Evolutionary conservation across 371 early-diverging fungal species (phyloP).

Genomic region (Apophysomyces sp.): DNA sequence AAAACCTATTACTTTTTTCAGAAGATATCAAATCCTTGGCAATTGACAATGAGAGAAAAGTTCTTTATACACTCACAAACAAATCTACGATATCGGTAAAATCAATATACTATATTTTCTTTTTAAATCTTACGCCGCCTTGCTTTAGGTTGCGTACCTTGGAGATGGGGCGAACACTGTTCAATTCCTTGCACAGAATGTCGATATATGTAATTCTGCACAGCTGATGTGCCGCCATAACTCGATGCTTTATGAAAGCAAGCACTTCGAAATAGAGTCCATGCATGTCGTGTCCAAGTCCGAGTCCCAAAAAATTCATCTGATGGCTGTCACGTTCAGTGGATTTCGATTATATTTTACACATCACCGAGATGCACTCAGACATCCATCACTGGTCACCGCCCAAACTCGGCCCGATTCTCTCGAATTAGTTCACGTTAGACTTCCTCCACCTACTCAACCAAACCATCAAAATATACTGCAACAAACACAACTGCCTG

Average conservation of each 20-base stretch:
- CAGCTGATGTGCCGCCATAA: slow-evolving; percentile 51
- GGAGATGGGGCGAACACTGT: slow-evolving; percentile 24
- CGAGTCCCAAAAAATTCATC: slow-evolving; percentile 63
- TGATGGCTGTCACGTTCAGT: slow-evolving; percentile 69
- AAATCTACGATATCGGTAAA: slow-evolving; percentile 70
- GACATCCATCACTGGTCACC: neutral
- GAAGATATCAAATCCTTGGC: slow-evolving; percentile 54
- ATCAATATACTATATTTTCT: neutral
- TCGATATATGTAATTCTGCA: slow-evolving; percentile 47
- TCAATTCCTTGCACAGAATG: slow-evolving; percentile 29
- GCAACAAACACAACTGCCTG: slow-evolving; percentile 15
- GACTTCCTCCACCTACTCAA: slow-evolving; percentile 58
- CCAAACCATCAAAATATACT: neutral
- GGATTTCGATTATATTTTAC: slow-evolving; percentile 81
- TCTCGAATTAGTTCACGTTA: slow-evolving; percentile 71
- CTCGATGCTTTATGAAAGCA: slow-evolving; percentile 27
- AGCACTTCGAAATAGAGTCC: slow-evolving; percentile 56
- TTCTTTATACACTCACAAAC: slow-evolving; percentile 69
- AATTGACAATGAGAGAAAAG: slow-evolving; percentile 68
- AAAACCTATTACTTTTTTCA: slow-evolving; percentile 22
- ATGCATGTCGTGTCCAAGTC: slow-evolving; percentile 61
- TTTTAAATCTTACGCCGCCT: neutral
- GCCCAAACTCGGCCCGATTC: slow-evolving; percentile 35
- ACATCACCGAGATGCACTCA: slow-evolving; percentile 27
- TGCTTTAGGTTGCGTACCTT: slow-evolving; percentile 26